A percentile compares a stretch with the other conserved stretches of the same genome.
These are phyloP conservation scores for Penicillium roqueforti DNA, from an alignment of 495 filamentous ascomycete genomes.

Conservation along the genomic window DNA sequence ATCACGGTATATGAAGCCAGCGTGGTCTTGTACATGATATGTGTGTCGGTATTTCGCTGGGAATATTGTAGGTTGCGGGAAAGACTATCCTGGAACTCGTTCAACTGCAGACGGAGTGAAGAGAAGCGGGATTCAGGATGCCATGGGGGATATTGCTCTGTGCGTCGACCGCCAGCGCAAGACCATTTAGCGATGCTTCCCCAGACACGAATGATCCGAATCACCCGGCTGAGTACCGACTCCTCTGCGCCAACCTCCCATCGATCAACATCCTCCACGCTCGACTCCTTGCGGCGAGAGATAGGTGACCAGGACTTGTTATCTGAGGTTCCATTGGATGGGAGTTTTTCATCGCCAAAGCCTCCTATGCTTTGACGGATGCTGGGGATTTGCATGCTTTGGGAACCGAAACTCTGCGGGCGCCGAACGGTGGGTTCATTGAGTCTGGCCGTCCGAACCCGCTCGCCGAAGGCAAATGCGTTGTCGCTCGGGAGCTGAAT, in stretches of 20 bases:
- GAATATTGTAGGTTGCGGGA: constrained; percentile 70
- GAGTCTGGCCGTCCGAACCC: constrained; percentile 43
- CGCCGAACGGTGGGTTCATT: constrained; percentile 37
- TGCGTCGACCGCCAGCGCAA: constrained; percentile 65
- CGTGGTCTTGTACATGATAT: constrained; percentile 67
- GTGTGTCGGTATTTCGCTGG: constrained; percentile 69
- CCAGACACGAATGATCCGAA: constrained; percentile 75
- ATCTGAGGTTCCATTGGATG: constrained; percentile 32
- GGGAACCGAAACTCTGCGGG: constrained; percentile 41
- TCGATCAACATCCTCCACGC: constrained; percentile 59
- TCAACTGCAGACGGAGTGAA: constrained; percentile 55
- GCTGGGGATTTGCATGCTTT: constrained; percentile 44
- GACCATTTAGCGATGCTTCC: constrained; percentile 74
- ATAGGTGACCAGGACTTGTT: constrained; percentile 43
- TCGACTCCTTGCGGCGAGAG: constrained; percentile 59
- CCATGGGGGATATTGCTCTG: constrained; percentile 60
- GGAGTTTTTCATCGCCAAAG: constrained; percentile 38
- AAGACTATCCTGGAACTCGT: constrained; percentile 61
- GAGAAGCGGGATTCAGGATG: constrained; percentile 57
- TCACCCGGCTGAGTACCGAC: constrained; percentile 68
- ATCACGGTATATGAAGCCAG: constrained; percentile 71
- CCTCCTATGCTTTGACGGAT: constrained; percentile 44
- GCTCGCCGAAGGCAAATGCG: constrained; percentile 47
- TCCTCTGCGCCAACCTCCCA: constrained; percentile 60
- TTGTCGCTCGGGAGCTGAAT: constrained; percentile 49